Percentiles rank a stretch among this genome's conserved stretches.
These are phyloP conservation scores for Styphnolobium japonicum DNA, from an alignment of 306 rosid species.

Conservation along the genomic window DNA sequence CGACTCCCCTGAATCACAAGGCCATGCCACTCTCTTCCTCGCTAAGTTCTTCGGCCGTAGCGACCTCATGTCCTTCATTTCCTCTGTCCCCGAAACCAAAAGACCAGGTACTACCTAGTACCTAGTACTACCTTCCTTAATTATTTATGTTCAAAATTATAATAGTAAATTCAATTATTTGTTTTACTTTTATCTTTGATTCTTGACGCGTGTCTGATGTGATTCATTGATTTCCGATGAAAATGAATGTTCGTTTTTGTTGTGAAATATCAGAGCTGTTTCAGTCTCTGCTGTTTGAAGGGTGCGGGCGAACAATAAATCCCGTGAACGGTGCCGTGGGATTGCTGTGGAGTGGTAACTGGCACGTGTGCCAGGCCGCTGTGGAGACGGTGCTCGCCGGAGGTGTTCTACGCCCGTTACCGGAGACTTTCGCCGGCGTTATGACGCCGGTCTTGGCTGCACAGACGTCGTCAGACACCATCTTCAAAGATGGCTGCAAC, in stretches of 20 bases:
- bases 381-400: constrained; percentile 57
- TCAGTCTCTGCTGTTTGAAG: constrained; percentile 72
- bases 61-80: constrained; percentile 60
- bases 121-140: background rate
- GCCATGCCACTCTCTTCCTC: constrained; percentile 64
- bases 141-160: too few species aligned
- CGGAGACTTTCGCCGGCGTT: constrained; percentile 1
- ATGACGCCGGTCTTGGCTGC: background rate
- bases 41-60: constrained; percentile 80
- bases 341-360: constrained; percentile 54
- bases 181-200: background rate
- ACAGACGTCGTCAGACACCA: background rate
- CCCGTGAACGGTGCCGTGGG: constrained; percentile 80
- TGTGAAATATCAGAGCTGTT: constrained; percentile 47
- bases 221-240: too few species aligned
- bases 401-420: constrained; percentile 41
- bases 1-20: constrained; percentile 57
- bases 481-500: background rate
- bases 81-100: constrained; percentile 54
- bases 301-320: constrained; percentile 73
- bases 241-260: background rate
- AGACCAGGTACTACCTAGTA: constrained; percentile 49
- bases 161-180: too few species aligned
- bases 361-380: constrained; percentile 66
- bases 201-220: too few species aligned